These are phyloP conservation scores for Elsinoe perseae DNA, from an alignment of 2,329 filamentous ascomycete genomes.

Conservation along the genomic window DNA sequence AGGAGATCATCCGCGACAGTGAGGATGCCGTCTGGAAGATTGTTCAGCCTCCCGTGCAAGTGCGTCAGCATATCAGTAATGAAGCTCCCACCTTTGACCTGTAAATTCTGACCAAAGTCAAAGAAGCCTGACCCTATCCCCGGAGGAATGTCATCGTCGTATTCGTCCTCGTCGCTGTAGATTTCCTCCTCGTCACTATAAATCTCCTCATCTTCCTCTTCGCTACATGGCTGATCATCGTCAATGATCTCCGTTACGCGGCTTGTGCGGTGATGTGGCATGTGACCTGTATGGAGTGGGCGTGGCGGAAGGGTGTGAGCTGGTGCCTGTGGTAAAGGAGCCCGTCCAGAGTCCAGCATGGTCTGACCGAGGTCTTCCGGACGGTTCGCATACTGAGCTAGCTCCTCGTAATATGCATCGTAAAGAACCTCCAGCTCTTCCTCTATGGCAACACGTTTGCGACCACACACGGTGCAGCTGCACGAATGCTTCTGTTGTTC, in stretches of 20 bases:
- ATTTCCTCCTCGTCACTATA: slow-evolving; percentile 51
- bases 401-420: slow-evolving; percentile 95
- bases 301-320: slow-evolving; percentile 27
- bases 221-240: slow-evolving; percentile 48
- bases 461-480: slow-evolving; percentile 92
- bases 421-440: slow-evolving; percentile 96
- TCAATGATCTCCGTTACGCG: slow-evolving; percentile 63
- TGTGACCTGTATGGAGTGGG: slow-evolving; percentile 49
- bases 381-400: slow-evolving; percentile 93
- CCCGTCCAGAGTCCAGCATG: slow-evolving; percentile 58
- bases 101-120: slow-evolving; percentile 94
- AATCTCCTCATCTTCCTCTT: slow-evolving; percentile 48
- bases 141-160: slow-evolving; percentile 50
- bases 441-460: slow-evolving; percentile 94
- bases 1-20: slow-evolving; percentile 97
- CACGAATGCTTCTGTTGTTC: slow-evolving; percentile 99
- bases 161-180: slow-evolving; percentile 56
- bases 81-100: slow-evolving; percentile 64
- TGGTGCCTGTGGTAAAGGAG: slow-evolving; percentile 20
- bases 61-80: slow-evolving; percentile 29
- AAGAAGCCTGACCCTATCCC: slow-evolving; percentile 69
- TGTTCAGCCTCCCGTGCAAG: slow-evolving; percentile 31
- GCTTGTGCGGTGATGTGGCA: slow-evolving; percentile 60
- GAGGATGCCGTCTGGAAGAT: slow-evolving; percentile 76
- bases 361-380: slow-evolving; percentile 56